A percentile compares a stretch with the other conserved stretches of the same genome.
These are phyloP conservation scores for Centrapalus pauciflorus DNA, from an alignment of 129 eudicot genomes.

Conservation along the genomic window DNA sequence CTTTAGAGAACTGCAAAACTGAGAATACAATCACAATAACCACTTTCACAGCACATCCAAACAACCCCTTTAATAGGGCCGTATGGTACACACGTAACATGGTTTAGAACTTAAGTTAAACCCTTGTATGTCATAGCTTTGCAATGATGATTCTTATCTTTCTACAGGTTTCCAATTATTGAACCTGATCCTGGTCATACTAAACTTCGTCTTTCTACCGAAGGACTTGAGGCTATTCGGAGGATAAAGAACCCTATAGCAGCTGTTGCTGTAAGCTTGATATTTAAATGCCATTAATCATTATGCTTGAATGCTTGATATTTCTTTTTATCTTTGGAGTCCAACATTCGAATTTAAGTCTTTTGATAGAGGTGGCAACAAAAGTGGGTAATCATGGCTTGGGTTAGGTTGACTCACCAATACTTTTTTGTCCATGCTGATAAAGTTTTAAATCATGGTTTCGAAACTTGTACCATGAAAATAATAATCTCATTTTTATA, in stretches of 20 bases:
- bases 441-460: too few relatives aligned
- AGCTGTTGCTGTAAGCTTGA: conserved; percentile 87
- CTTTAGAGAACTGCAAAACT: too few relatives aligned
- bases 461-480: too few relatives aligned
- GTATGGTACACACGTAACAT: too few relatives aligned
- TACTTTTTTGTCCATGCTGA: too few relatives aligned
- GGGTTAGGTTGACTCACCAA: too few relatives aligned
- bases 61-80: too few relatives aligned
- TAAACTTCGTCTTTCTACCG: conserved; percentile 83
- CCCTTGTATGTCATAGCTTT: background rate
- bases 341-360: background rate
- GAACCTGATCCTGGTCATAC: conserved; percentile 99
- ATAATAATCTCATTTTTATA: too few relatives aligned
- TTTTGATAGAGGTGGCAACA: too few relatives aligned
- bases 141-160: background rate
- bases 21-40: background rate
- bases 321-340: background rate
- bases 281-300: background rate
- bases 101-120: too few relatives aligned
- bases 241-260: conserved; percentile 83
- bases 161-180: conserved; percentile 82
- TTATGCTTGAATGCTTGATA: background rate
- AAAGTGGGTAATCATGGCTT: too few relatives aligned
- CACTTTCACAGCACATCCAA: too few relatives aligned
- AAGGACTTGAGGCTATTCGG: conserved; percentile 84